Evolutionary conservation across 257 asterid genomes (phyloP), one percentile per base, ranked within the genome.

Genomic region (Schizonepeta tenuifolia): DNA sequence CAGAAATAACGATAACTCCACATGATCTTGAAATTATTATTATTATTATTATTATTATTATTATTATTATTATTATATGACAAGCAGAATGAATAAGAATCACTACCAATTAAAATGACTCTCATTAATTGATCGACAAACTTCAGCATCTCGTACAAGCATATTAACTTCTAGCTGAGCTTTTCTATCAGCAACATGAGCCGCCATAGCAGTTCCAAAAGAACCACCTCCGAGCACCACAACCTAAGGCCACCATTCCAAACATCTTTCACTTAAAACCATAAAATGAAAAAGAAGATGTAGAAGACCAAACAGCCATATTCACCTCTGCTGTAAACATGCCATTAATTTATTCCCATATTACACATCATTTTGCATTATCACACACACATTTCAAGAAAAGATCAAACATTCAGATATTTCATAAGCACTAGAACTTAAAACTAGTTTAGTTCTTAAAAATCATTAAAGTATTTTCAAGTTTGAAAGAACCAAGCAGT

Each of bases 171-270:
- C 95, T 66, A 90, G 71, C 77, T 83, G 85, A 38, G 87, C 56
- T 74, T 92, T 92, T 65, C 85, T 83, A 33, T 72, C 81, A 21
- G 98, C 98, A 78, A 92, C 97, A 86, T 90, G 96, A 62, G 97
- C 92, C 17, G 97, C 97, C 88, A 92, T 90, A 62, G 98, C 97
- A 59, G 98, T 90, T 82, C 98, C 98, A 53, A 92, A 92, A 47
- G 98, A 92, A 83, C 98, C 98, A 81, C 98, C 98, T 70, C 98
- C 98, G 36, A 92, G 90, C 78, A 92, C 95, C 71, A 92, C 98
- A 82, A 92, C 85, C 98, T 92, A 79, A 70, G 21, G 41, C 73
- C 73, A 74, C 49, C n/a, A n/a, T n/a, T n/a, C n/a, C 67, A 47
- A 70, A 15, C 26, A 59, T 7, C 49, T 31, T 54, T 58, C 53